Percentiles rank a stretch among this genome's conserved stretches.
These are phyloP conservation scores for Phyllosticta citrichinensis DNA, from an alignment of 2,329 filamentous ascomycete species.

Conservation along the genomic window DNA sequence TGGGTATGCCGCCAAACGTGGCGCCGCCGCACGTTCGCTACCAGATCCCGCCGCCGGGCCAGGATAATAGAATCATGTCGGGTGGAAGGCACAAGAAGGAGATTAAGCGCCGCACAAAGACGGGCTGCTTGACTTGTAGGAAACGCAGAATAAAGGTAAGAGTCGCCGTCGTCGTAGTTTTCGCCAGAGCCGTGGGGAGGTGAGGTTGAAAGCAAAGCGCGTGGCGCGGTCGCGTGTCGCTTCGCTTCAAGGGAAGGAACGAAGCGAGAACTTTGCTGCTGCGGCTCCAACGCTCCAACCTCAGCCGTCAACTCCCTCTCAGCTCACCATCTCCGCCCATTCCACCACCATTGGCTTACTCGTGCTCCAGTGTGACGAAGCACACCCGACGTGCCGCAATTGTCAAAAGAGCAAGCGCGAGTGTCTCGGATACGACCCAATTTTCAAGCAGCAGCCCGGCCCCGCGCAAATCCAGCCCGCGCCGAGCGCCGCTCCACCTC, in stretches of 20 bases:
- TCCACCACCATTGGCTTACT: neutral
- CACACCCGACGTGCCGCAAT: slow-evolving; percentile 82
- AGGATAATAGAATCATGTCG: slow-evolving; percentile 45
- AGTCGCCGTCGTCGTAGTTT: slow-evolving; percentile 2
- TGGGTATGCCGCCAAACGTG: slow-evolving; percentile 35
- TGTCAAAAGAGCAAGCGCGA: slow-evolving; percentile 84
- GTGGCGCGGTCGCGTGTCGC: slow-evolving; percentile 14
- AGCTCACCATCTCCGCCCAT: slow-evolving; percentile 5
- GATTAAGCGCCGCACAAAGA: slow-evolving; percentile 67
- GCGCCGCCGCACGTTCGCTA: slow-evolving; percentile 39
- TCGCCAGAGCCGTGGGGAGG: slow-evolving; percentile 2
- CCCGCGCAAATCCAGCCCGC: slow-evolving; percentile 65
- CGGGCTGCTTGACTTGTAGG: slow-evolving; percentile 51
- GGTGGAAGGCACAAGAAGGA: slow-evolving; percentile 60
- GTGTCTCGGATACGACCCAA: slow-evolving; percentile 76
- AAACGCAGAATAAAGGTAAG: slow-evolving; percentile 61
- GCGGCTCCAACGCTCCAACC: slow-evolving; percentile 22
- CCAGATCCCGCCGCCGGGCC: slow-evolving; percentile 42
- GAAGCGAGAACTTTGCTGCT: slow-evolving; percentile 25
- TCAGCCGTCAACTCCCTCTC: slow-evolving; percentile 22
- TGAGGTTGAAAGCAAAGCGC: slow-evolving; percentile 15
- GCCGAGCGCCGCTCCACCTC: slow-evolving; percentile 38
- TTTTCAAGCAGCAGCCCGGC: slow-evolving; percentile 65
- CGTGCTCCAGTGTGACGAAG: slow-evolving; percentile 75
- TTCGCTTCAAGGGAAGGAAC: slow-evolving; percentile 19